A percentile compares a stretch with the other conserved stretches of the same genome.
Evolutionary conservation across 2,329 filamentous ascomycete species (phyloP).

Genomic region (Fusarium domesticum): DNA sequence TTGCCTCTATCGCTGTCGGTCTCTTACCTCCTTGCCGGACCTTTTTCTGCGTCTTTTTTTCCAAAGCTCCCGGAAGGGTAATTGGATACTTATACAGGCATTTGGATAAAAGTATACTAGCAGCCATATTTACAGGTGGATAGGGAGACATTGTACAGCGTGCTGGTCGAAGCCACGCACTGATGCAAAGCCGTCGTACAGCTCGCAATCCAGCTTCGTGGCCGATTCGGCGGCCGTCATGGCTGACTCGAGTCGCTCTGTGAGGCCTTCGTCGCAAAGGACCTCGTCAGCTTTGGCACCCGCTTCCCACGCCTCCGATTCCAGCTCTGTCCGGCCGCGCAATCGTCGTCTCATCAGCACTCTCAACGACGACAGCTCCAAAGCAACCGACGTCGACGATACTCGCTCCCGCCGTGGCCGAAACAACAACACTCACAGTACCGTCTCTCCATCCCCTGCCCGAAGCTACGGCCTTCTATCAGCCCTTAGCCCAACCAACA

Average conservation of each 20-base stretch:
- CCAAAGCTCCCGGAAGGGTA: no score
- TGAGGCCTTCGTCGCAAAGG: slow-evolving; percentile 36
- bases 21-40: no score
- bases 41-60: no score
- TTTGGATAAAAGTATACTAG: no score
- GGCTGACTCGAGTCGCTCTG: slow-evolving; percentile 34
- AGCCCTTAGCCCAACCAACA: slow-evolving; percentile 37
- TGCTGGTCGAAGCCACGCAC: slow-evolving; percentile 18
- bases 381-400: slow-evolving; percentile 12
- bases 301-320: slow-evolving; percentile 41
- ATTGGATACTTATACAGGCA: no score
- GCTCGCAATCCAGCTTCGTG: slow-evolving; percentile 32
- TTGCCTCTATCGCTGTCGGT: no score
- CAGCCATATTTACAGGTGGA: no score
- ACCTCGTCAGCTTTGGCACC: slow-evolving; percentile 47
- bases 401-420: slow-evolving; percentile 21
- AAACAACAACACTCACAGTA: slow-evolving; percentile 15
- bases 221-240: slow-evolving; percentile 37
- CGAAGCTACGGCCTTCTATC: slow-evolving; percentile 34
- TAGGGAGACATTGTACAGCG: no score
- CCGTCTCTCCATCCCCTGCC: slow-evolving; percentile 30
- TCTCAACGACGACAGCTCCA: slow-evolving; percentile 27
- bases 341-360: slow-evolving; percentile 45
- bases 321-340: slow-evolving; percentile 45
- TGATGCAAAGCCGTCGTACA: slow-evolving; percentile 34